Conservation (phyloP, 768 basidiomycete species). For the Aureoboletus auriporus region DNA sequence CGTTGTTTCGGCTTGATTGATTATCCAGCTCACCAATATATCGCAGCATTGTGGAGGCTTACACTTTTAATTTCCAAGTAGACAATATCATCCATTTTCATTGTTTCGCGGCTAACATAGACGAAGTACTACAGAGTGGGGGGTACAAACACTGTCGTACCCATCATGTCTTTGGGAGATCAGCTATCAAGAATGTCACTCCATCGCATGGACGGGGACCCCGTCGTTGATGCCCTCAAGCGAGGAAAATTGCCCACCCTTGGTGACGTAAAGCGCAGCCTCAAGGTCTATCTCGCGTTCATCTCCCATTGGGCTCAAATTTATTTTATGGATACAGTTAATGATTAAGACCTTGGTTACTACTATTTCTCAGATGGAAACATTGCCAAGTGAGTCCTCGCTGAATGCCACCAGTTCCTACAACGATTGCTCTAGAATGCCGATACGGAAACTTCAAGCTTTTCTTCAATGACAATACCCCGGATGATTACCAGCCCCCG, state of each 20-base stretch:
- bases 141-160: conserved; percentile 56
- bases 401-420: not conserved
- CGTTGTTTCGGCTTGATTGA: conserved; percentile 12
- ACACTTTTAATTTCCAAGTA: conserved; percentile 84
- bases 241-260: conserved; percentile 67
- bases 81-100: conserved; percentile 2
- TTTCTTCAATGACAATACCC: conserved; percentile 77
- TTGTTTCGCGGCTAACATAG: conserved; percentile 3
- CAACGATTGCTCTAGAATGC: conserved; percentile 43
- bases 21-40: conserved; percentile 10
- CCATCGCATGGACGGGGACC: conserved; percentile 42
- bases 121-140: conserved; percentile 64
- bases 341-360: conserved; percentile 75
- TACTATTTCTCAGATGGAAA: conserved; percentile 77
- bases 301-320: not conserved
- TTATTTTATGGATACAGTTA: conserved; percentile 37
- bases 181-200: conserved; percentile 50
- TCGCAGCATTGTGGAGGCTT: conserved; percentile 77
- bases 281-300: conserved; percentile 50
- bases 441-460: conserved; percentile 88
- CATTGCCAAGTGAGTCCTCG: conserved; percentile 59
- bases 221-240: conserved; percentile 54
- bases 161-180: conserved; percentile 71
- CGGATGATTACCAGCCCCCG: conserved; percentile 81
- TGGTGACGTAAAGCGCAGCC: conserved; percentile 75